Conservation (phyloP, 2,329 filamentous ascomycete genomes). For the Didymella arachidicola region DNA sequence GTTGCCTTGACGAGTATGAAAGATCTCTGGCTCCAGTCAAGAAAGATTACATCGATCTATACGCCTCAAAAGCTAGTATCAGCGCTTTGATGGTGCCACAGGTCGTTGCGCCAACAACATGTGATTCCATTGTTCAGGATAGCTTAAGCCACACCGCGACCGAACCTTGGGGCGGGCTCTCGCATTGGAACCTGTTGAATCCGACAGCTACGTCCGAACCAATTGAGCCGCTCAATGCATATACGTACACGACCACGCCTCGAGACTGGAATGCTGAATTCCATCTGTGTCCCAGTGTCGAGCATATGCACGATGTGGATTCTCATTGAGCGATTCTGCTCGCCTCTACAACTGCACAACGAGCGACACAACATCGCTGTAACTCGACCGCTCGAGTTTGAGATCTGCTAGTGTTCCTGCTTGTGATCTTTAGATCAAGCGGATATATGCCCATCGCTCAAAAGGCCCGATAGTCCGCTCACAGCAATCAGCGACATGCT, state of each 20-base stretch:
- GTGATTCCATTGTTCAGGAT: constrained; percentile 1
- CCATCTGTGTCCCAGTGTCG: constrained; percentile 24
- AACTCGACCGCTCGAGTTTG: not conserved
- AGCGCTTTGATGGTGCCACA: constrained; percentile 21
- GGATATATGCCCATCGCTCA: not conserved
- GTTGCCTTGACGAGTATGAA: constrained; percentile 48
- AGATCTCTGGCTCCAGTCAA: constrained; percentile 41
- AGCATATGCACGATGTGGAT: constrained; percentile 16
- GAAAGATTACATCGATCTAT: constrained; percentile 45
- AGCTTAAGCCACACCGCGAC: constrained; percentile 9
- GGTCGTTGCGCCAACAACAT: constrained; percentile 7
- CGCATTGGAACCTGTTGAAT: constrained; percentile 43
- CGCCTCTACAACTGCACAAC: not conserved
- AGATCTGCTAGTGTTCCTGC: not conserved
- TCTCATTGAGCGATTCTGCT: constrained; percentile 1
- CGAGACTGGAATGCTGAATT: constrained; percentile 48
- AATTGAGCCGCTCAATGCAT: constrained; percentile 30
- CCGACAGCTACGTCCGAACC: constrained; percentile 35
- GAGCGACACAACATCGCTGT: not conserved
- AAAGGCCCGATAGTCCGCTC: not conserved
- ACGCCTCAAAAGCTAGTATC: constrained; percentile 40
- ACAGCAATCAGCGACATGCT: not conserved
- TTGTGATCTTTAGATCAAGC: not conserved
- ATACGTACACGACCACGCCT: constrained; percentile 36
- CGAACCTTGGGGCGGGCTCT: constrained; percentile 39